Base-by-base conservation (phyloP, 306 rosid species). In the Corylus americana region DNA sequence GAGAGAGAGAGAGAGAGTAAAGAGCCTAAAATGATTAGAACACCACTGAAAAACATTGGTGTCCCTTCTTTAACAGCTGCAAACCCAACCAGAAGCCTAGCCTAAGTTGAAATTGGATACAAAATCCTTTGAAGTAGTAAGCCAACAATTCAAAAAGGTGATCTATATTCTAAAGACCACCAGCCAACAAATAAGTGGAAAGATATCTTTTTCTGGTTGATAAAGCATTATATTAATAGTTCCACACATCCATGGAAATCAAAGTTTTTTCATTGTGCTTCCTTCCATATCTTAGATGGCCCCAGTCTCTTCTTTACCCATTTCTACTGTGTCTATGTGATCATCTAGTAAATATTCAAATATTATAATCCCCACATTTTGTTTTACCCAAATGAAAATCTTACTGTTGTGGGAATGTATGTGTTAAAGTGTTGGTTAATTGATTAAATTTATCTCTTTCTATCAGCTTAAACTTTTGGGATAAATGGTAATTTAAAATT, bases 31-130 rank as follows among this genome's bases (percentile, higher is more conserved):
- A 86, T 90, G 85, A 90, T 86, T 88, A 86, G 78, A 83, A 85
- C 76, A 68, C 72, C 90, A 58, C 64, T 58, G 85, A 82, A 84
- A 84, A 82, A 79, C 85, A 88, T 88, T 90, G 79, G 89, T 85
- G 92, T 90, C 78, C 85, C 73, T 74, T 80, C 83, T 78, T 74
- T 74, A 45, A 59, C 66, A 83, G 85, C 77, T 76, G 77, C 80
- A 73, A 84, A 74, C 81, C 67, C 85, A 62, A 66, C 25, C 68
- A 79, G 66, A 81, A 74, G 57, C 70, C 73, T 39, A 14, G 22
- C 70, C 10, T 12, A 13, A 67, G 55, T 45, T 57, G 54, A 78
- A 49, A 69, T 39, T n/a, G 20, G 63, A 74, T 44, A 48, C 64
- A 31, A 55, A 22, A n/a, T 18, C 49, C 62, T 39, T 58, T 69